A percentile compares a stretch with the other conserved stretches of the same genome.
These are phyloP conservation scores for Ceratocystis cacaofunesta DNA, from an alignment of 2,329 filamentous ascomycete genomes.

Conservation along the genomic window DNA sequence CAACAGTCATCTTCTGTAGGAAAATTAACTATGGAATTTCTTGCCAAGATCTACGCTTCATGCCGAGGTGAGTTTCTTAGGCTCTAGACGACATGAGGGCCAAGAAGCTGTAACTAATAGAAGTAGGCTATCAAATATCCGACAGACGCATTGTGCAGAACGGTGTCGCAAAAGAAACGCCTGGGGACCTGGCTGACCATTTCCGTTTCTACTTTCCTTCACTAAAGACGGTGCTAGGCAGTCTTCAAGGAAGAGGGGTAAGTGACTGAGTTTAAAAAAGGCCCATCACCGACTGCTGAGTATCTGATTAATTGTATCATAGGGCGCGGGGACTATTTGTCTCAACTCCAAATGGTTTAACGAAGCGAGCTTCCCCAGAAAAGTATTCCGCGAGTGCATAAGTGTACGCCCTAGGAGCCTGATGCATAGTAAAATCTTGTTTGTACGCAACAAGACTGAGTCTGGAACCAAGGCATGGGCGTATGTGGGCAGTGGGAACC, in stretches of 20 bases:
- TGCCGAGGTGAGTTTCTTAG: constrained; percentile 33
- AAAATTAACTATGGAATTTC: constrained; percentile 51
- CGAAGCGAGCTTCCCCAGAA: constrained; percentile 51
- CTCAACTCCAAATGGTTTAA: constrained; percentile 61
- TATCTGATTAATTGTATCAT: constrained; percentile 23
- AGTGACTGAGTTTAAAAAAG: constrained; percentile 21
- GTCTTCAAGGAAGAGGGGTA: constrained; percentile 46
- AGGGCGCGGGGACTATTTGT: constrained; percentile 72
- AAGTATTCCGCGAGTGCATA: constrained; percentile 59
- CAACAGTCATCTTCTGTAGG: constrained; percentile 65
- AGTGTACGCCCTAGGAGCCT: constrained; percentile 57
- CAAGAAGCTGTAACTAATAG: neutral
- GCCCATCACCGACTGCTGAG: neutral
- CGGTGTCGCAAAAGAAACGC: constrained; percentile 6
- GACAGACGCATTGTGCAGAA: constrained; percentile 30
- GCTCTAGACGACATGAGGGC: neutral
- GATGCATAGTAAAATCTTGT: constrained; percentile 73
- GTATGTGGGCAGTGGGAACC: constrained; percentile 81
- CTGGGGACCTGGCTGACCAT: constrained; percentile 27
- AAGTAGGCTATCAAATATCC: constrained; percentile 20
- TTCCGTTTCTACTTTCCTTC: constrained; percentile 75
- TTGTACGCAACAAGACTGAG: constrained; percentile 27
- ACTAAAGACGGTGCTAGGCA: constrained; percentile 48
- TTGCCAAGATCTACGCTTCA: constrained; percentile 41
- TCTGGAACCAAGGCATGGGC: constrained; percentile 44